Evolutionary conservation across 805 yeast species (phyloP).

Genomic region (Yarrowia alimentaria): DNA sequence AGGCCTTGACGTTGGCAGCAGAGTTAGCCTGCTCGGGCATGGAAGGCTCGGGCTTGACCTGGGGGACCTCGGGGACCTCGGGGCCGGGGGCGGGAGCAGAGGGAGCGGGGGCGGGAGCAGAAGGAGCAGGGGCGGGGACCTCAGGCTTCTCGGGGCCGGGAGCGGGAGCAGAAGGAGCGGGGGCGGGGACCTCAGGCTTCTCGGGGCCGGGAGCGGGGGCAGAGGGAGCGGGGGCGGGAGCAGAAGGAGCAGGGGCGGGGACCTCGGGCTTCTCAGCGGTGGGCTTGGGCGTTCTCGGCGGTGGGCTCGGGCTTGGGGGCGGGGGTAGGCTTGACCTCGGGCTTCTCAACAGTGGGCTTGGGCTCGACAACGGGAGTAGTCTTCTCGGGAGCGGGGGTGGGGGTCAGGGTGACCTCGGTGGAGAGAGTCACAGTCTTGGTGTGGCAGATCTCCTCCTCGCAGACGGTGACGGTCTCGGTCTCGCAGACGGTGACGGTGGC

Average conservation of each 20-base stretch:
- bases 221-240: too few relatives aligned
- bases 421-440: conserved; percentile 26
- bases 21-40: conserved; percentile 23
- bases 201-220: too few relatives aligned
- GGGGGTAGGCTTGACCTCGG: conserved; percentile 10
- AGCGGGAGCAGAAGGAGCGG: too few relatives aligned
- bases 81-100: too few relatives aligned
- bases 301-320: conserved; percentile 5
- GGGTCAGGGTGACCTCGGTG: conserved; percentile 24
- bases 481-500: conserved; percentile 25
- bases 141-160: too few relatives aligned
- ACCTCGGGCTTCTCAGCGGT: conserved; percentile 17
- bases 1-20: conserved; percentile 23
- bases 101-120: too few relatives aligned
- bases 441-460: conserved; percentile 18
- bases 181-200: too few relatives aligned
- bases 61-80: conserved; percentile 22
- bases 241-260: too few relatives aligned
- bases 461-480: conserved; percentile 27
- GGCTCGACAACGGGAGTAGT: background rate
- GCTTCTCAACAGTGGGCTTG: conserved; percentile 1
- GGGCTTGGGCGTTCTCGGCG: conserved; percentile 13
- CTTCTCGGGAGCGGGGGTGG: conserved; percentile 11
- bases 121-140: too few relatives aligned
- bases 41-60: conserved; percentile 22